Evolutionary conservation across 2,329 filamentous ascomycete genomes (phyloP).

Genomic region (Exophiala spinifera): DNA sequence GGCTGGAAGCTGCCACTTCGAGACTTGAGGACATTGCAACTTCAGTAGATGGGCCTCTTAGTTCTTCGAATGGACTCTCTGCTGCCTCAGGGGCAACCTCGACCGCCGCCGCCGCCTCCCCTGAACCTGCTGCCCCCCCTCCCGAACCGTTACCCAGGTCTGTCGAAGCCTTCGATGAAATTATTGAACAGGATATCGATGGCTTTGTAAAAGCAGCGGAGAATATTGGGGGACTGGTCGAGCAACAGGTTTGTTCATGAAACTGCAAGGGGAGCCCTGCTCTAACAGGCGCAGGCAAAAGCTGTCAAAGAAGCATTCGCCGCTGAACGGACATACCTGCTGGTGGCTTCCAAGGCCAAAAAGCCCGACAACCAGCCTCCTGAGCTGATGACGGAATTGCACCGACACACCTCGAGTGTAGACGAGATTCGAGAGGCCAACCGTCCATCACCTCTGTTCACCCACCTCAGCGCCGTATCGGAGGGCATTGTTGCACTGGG

Average conservation of each 20-base stretch:
- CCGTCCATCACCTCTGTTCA: conserved; percentile 69
- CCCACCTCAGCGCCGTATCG: conserved; percentile 80
- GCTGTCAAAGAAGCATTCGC: conserved; percentile 66
- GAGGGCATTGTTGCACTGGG: conserved; percentile 86
- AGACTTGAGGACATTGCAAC: conserved; percentile 94
- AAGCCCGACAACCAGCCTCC: conserved; percentile 76
- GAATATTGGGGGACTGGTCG: conserved; percentile 71
- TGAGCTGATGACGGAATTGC: conserved; percentile 80
- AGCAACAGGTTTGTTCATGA: conserved; percentile 64
- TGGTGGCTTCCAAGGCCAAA: conserved; percentile 85
- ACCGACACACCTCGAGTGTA: conserved; percentile 74
- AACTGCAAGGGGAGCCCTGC: conserved; percentile 38
- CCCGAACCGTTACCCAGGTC: conserved; percentile 65
- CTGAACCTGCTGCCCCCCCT: conserved; percentile 41
- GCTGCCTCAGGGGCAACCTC: conserved; percentile 35
- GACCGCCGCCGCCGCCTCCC: conserved; percentile 33
- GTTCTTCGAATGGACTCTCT: conserved; percentile 36
- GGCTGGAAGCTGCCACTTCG: conserved; percentile 94
- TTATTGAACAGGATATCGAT: conserved; percentile 70
- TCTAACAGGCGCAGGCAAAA: conserved; percentile 43
- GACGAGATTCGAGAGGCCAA: conserved; percentile 79
- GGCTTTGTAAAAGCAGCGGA: conserved; percentile 76
- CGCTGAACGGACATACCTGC: conserved; percentile 81
- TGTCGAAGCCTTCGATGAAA: conserved; percentile 82
- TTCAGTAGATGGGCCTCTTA: conserved; percentile 55